phyloP scores from a whole-genome alignment of 2,329 filamentous ascomycete species.

The Cytospora paraplurivora region DNA sequence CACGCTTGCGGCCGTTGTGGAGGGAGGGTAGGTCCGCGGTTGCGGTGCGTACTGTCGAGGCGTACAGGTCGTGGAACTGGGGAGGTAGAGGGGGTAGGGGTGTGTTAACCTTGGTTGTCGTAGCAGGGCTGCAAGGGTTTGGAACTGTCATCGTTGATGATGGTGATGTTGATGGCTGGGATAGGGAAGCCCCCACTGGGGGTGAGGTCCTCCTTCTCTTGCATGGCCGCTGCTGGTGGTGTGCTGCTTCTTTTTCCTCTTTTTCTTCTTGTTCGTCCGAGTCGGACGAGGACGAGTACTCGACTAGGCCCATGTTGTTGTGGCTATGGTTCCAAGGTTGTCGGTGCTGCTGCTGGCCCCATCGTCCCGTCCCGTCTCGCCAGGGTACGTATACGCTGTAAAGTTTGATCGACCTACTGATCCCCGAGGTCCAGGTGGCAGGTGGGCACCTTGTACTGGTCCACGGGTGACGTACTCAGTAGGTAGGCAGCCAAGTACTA shows the following conservation, averaged over 20 bases:
- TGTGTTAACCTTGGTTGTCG: background rate
- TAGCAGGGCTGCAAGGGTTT: background rate
- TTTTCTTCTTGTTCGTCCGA: conserved; percentile 20
- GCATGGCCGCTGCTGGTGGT: conserved; percentile 25
- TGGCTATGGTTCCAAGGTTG: background rate
- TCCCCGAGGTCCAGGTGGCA: too few species aligned
- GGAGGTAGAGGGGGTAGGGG: conserved; percentile 65
- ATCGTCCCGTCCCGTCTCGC: background rate
- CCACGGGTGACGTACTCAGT: background rate
- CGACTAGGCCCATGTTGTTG: conserved; percentile 42
- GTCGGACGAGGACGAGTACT: conserved; percentile 41
- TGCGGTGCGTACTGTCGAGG: conserved; percentile 75
- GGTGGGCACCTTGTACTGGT: background rate
- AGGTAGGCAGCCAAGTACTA: too few species aligned
- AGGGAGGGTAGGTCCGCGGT: conserved; percentile 79
- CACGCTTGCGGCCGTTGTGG: conserved; percentile 81
- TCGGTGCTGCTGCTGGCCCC: background rate
- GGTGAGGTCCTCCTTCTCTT: conserved; percentile 31
- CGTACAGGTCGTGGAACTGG: conserved; percentile 87
- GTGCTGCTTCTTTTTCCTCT: background rate
- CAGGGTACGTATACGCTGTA: background rate
- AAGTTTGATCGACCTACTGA: background rate
- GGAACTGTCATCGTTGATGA: background rate
- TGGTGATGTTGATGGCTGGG: conserved; percentile 4
- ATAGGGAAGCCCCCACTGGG: conserved; percentile 32